A percentile compares a stretch with the other conserved stretches of the same genome.
Evolutionary conservation across 1,284 basidiomycete genomes (phyloP).

Genomic region (Agroathelia rolfsii): DNA sequence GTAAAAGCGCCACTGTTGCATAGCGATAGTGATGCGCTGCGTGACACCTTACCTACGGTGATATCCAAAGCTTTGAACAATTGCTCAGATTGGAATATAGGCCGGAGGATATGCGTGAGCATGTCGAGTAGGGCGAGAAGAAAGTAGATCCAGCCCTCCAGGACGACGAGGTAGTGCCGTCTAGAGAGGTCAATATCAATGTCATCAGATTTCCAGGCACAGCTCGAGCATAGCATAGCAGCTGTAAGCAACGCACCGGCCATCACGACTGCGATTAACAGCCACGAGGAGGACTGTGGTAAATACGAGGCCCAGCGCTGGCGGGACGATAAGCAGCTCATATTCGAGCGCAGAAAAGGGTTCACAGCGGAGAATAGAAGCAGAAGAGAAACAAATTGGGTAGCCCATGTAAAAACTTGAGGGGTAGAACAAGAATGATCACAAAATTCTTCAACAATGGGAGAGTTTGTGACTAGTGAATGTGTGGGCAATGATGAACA

Average conservation of each 20-base stretch:
- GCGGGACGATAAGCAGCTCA: slow-evolving; percentile 47
- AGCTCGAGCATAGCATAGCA: background rate
- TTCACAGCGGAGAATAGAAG: slow-evolving; percentile 61
- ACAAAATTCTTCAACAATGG: slow-evolving; percentile 12
- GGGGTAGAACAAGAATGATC: slow-evolving; percentile 6
- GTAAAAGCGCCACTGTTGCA: background rate
- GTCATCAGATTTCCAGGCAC: slow-evolving; percentile 5
- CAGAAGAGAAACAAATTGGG: slow-evolving; percentile 60
- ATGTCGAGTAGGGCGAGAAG: slow-evolving; percentile 49
- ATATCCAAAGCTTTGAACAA: slow-evolving; percentile 34
- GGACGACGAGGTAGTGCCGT: slow-evolving; percentile 45
- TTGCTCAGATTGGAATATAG: slow-evolving; percentile 26
- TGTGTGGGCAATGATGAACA: slow-evolving; percentile 11
- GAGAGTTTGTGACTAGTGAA: slow-evolving; percentile 15
- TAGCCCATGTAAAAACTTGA: slow-evolving; percentile 24
- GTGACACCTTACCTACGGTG: slow-evolving; percentile 29
- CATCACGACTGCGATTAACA: slow-evolving; percentile 40
- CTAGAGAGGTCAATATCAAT: slow-evolving; percentile 20
- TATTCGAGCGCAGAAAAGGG: slow-evolving; percentile 39
- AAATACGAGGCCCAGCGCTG: slow-evolving; percentile 51
- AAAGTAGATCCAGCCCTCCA: slow-evolving; percentile 54
- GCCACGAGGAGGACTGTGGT: slow-evolving; percentile 40
- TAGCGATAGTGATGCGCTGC: slow-evolving; percentile 9
- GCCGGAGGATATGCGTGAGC: slow-evolving; percentile 43
- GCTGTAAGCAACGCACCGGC: slow-evolving; percentile 28